These are phyloP conservation scores for Kurtzmaniella cleridarum DNA, from an alignment of 805 yeast genomes.

Conservation along the genomic window DNA sequence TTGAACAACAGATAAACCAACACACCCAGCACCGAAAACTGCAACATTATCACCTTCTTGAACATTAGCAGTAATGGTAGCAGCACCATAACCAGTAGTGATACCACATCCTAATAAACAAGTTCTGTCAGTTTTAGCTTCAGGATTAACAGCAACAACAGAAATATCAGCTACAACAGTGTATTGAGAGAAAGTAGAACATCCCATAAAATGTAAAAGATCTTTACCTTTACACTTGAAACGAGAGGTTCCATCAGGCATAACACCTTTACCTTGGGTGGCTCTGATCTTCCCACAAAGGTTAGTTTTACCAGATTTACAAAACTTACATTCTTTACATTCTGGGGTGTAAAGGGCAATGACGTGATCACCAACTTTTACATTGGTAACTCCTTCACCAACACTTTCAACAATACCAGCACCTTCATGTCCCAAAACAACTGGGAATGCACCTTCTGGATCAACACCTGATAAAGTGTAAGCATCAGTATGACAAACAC, in stretches of 20 bases:
- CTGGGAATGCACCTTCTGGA: constrained; percentile 96
- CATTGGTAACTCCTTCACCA: constrained; percentile 90
- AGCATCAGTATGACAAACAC: constrained; percentile 98
- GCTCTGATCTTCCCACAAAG: constrained; percentile 93
- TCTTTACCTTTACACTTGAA: constrained; percentile 83
- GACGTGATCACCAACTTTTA: constrained; percentile 91
- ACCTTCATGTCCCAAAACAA: constrained; percentile 94
- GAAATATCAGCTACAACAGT: constrained; percentile 98
- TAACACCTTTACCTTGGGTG: constrained; percentile 96
- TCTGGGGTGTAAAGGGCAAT: constrained; percentile 95
- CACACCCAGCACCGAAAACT: constrained; percentile 96
- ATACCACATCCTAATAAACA: constrained; percentile 98
- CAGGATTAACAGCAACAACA: constrained; percentile 82
- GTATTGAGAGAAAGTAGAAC: constrained; percentile 94
- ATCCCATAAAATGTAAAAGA: constrained; percentile 93
- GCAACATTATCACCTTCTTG: constrained; percentile 91
- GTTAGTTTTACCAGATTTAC: constrained; percentile 92
- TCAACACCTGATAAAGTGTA: constrained; percentile 91
- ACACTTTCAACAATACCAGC: constrained; percentile 94
- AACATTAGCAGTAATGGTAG: constrained; percentile 87
- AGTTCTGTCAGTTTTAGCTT: constrained; percentile 79
- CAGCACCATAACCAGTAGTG: constrained; percentile 98
- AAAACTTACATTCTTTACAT: constrained; percentile 91
- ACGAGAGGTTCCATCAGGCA: constrained; percentile 97
- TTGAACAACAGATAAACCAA: constrained; percentile 92